Conservation (phyloP, 140 eudicot genomes). For the Cichorium intybus region DNA sequence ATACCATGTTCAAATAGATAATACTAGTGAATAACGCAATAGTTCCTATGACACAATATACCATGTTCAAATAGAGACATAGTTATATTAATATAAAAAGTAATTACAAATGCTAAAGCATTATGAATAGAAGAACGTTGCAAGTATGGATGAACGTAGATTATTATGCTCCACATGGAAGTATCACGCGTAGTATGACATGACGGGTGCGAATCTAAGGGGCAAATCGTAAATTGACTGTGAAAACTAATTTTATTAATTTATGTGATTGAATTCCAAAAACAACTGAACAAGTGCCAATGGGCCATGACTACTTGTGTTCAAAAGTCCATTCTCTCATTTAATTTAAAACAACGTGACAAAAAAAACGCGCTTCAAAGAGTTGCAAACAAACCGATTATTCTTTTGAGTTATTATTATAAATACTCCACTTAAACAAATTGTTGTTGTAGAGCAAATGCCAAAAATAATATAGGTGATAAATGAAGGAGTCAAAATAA, state of each 20-base stretch:
- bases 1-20: too few relatives aligned
- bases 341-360: not conserved
- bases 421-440: not conserved
- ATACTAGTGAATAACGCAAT: too few relatives aligned
- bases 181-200: constrained; percentile 22
- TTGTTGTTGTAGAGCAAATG: too few relatives aligned
- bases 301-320: constrained; percentile 11
- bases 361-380: constrained; percentile 27
- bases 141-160: too few relatives aligned
- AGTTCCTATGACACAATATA: too few relatives aligned
- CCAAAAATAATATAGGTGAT: not conserved
- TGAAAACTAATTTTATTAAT: too few relatives aligned
- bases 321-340: constrained; percentile 10
- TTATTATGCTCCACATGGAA: not conserved
- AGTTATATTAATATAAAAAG: too few relatives aligned
- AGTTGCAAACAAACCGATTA: not conserved
- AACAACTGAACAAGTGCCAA: constrained; percentile 3
- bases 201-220: not conserved
- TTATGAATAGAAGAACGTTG: too few relatives aligned
- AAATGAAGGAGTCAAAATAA: not conserved
- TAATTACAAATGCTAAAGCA: too few relatives aligned
- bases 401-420: constrained; percentile 5
- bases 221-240: not conserved
- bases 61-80: too few relatives aligned
- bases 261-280: not conserved